Base-by-base conservation (phyloP, 2,329 filamentous ascomycete species). In the Aspergillus nomiae region DNA sequence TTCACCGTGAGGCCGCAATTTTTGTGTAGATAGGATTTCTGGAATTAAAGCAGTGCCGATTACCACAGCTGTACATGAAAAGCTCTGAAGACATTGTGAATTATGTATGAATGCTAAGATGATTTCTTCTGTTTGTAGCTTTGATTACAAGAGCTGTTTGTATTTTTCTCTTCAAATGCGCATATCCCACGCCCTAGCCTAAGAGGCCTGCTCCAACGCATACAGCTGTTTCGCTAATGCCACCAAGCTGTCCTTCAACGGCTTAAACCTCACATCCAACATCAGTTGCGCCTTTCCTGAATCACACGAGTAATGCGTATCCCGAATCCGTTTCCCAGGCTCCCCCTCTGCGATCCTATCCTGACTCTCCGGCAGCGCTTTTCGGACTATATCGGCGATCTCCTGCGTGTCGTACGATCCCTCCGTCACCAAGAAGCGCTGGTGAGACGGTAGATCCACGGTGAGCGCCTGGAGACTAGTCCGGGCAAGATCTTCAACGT, bases 271-370 rank as follows among this genome's bases (percentile, higher is more conserved):
- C 6, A 71, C 83, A 2, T 75, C 84, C n/a, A 76, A 81, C 60
- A 75, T 82, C 11, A 76, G 80, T 9, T 75, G 77, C 36, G 73
- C 79, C 55, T 81, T 83, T 1, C 76, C 85, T 16, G 84, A 64
- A 83, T 87, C 71, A 76, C 86, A 72, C 67, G 85, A 56, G 58
- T 76, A 74, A 67, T 75, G 71, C 1, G 68, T 70, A 32, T 65
- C 63, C 2, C 62, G 65, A 57, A 70, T 63, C 5, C 71, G 65
- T 30, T 63, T 65, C 11, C 72, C 71, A 1, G 72, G 71, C 30
- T 70, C 59, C 21, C 73, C 73, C 14, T 67, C 34, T 0, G 72
- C 69, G 4, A 67, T 66, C 16, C 64, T 61, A 9, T 63, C 30
- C 43, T 53, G 58, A n/a, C 54, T 65, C 2, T 70, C 48, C 2